Evolutionary conservation across 148 eudicot species (phyloP), one percentile per base, ranked within the genome.

Genomic region (Simmondsia chinensis): DNA sequence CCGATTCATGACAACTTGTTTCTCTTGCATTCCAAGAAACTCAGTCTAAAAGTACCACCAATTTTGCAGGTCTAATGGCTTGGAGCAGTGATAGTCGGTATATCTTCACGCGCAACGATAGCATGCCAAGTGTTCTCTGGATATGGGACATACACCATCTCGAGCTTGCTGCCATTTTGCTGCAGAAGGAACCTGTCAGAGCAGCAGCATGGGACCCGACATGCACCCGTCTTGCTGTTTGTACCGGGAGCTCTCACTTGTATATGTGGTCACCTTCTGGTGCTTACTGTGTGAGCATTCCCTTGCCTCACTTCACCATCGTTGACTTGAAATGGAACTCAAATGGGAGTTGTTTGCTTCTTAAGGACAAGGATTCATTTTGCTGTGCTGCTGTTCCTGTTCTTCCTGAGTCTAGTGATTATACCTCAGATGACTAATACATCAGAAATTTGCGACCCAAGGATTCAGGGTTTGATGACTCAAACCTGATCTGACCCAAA

Each of bases 251-350:
- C 61, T 56, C 80, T 20, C 87, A 89, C 57, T 55, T 89, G 34
- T 89, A 89, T 68, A 84, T 89, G 83, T 89, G 97, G 97, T 81
- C 95, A 2, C 95, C 95, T 9, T 72, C 83, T 22, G 93, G 95
- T 35, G 88, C 95, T 39, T 89, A 63, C 38, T 89, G 97, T 33
- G 77, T 85, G 23, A 76, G 54, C 28, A 77, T 79, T 36, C 97
- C 97, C 9, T 61, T 84, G 44, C 93, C 83, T 2, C 54, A 65
- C 25, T 85, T 84, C 58, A 59, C 42, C 8, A 66, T 82, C 7
- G 51, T 56, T 9, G 97, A 89, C 72, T 43, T 85, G 58, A 89
- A 81, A 60, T 89, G 97, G 97, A 85, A 77, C 59, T 69, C 78
- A 0, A 72, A 74, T 37, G 95, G 97, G 21, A 74, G 93, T 63